These are phyloP conservation scores for Daedalea quercina DNA, from an alignment of 768 basidiomycete species.

Conservation along the genomic window DNA sequence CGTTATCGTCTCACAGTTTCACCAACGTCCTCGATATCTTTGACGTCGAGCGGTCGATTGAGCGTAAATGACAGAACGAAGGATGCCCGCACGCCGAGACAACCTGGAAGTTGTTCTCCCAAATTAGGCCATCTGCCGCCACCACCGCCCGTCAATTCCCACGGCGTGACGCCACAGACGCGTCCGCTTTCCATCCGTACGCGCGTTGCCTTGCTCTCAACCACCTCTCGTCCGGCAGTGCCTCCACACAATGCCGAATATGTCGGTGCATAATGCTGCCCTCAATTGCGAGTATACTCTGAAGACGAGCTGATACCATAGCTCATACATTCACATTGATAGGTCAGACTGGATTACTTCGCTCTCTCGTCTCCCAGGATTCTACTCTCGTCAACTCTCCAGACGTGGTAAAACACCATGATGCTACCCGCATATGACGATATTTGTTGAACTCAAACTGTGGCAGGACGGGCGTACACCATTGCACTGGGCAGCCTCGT, in stretches of 20 bases:
- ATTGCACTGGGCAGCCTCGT: conserved; percentile 81
- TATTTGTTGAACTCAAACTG: background rate
- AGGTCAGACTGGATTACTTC: conserved; percentile 72
- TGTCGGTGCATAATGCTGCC: conserved; percentile 51
- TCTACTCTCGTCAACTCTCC: conserved; percentile 51
- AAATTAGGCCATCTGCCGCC: background rate
- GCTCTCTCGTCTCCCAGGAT: conserved; percentile 57
- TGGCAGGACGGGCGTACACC: conserved; percentile 71
- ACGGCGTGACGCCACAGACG: conserved; percentile 1
- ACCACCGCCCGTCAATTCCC: background rate
- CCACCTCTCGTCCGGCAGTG: background rate
- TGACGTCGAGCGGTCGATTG: background rate
- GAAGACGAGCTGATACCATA: background rate
- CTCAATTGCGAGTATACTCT: conserved; percentile 46
- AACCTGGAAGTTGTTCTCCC: background rate
- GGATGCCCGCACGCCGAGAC: background rate
- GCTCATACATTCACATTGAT: background rate
- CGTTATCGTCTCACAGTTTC: background rate
- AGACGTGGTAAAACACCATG: conserved; percentile 44
- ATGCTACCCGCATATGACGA: background rate
- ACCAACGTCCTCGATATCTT: background rate
- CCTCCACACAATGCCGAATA: background rate
- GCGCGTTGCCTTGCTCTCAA: background rate
- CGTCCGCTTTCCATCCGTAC: background rate
- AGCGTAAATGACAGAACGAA: conserved; percentile 2